Conservation (phyloP, 805 yeast genomes). For the Candida maris region DNA sequence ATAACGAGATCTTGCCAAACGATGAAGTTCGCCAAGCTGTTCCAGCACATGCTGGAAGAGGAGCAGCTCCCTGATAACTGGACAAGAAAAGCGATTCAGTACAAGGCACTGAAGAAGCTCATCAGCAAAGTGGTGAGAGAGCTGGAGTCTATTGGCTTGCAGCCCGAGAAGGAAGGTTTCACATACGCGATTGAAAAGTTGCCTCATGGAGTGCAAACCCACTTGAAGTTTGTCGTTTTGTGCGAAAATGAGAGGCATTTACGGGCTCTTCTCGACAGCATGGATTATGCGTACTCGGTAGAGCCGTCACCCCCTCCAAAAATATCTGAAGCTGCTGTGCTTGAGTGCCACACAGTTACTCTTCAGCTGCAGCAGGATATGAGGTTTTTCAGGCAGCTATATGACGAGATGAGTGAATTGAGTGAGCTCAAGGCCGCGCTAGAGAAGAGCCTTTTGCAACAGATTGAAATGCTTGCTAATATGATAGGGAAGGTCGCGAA, state of each 20-base stretch:
- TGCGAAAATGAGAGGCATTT: constrained; percentile 18
- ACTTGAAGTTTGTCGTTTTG: constrained; percentile 22
- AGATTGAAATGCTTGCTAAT: constrained; percentile 42
- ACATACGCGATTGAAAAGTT: constrained; percentile 21
- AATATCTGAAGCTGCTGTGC: constrained; percentile 3
- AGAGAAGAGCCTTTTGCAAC: constrained; percentile 39
- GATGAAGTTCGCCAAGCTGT: constrained; percentile 76
- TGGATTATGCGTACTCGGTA: constrained; percentile 19
- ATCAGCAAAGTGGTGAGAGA: constrained; percentile 64
- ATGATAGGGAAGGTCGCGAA: constrained; percentile 36
- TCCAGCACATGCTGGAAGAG: constrained; percentile 58
- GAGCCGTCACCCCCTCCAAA: constrained; percentile 5
- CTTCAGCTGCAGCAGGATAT: constrained; percentile 52
- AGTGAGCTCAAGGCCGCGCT: constrained; percentile 41
- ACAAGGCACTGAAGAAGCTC: constrained; percentile 65
- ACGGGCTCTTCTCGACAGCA: constrained; percentile 13
- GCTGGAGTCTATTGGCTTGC: constrained; percentile 54
- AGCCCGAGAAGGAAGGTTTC: constrained; percentile 36
- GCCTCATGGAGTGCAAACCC: constrained; percentile 20
- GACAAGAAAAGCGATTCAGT: constrained; percentile 66
- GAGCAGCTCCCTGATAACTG: constrained; percentile 65
- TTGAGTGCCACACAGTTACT: constrained; percentile 18
- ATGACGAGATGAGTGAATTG: constrained; percentile 49
- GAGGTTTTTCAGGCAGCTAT: constrained; percentile 55
- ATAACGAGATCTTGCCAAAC: neutral